Evolutionary conservation across 2,329 filamentous ascomycete genomes (phyloP).

Genomic region (Apiospora malaysiana): DNA sequence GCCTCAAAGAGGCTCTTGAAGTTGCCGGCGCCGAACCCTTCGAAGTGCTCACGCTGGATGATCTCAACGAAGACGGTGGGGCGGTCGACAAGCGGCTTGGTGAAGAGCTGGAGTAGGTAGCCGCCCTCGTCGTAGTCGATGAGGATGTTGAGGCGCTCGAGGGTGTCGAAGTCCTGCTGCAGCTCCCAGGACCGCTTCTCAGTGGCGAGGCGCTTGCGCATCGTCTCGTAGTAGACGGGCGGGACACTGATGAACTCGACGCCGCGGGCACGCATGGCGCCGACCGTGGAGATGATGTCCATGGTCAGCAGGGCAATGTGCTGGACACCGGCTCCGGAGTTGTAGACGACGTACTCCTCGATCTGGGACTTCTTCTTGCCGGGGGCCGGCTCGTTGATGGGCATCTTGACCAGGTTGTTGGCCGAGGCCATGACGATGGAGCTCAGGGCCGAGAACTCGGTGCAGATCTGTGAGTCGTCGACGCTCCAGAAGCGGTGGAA

Average conservation of each 20-base stretch:
- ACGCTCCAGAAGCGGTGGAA: constrained; percentile 99
- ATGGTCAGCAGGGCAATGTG: constrained; percentile 87
- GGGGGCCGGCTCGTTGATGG: constrained; percentile 92
- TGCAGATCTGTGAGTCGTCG: constrained; percentile 91
- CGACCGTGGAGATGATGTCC: constrained; percentile 80
- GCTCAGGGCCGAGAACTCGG: constrained; percentile 87
- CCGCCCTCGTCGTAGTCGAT: constrained; percentile 96
- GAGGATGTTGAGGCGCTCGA: constrained; percentile 82
- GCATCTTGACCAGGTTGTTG: constrained; percentile 93
- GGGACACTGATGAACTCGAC: constrained; percentile 94
- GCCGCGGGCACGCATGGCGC: constrained; percentile 80
- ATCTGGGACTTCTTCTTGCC: constrained; percentile 95
- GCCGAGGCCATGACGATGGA: constrained; percentile 89
- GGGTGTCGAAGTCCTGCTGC: constrained; percentile 78
- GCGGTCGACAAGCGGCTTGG: constrained; percentile 89
- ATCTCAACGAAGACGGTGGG: constrained; percentile 97
- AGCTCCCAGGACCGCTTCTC: constrained; percentile 67
- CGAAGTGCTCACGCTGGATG: constrained; percentile 89
- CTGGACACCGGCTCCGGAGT: constrained; percentile 87
- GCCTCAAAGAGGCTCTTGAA: constrained; percentile 96
- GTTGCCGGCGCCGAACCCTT: constrained; percentile 92
- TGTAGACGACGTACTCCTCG: constrained; percentile 91
- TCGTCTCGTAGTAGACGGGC: constrained; percentile 80
- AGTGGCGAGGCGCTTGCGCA: constrained; percentile 74
- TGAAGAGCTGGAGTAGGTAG: constrained; percentile 79